Evolutionary conservation across 2,329 filamentous ascomycete species (phyloP).

Genomic region (Talaromyces sp.): DNA sequence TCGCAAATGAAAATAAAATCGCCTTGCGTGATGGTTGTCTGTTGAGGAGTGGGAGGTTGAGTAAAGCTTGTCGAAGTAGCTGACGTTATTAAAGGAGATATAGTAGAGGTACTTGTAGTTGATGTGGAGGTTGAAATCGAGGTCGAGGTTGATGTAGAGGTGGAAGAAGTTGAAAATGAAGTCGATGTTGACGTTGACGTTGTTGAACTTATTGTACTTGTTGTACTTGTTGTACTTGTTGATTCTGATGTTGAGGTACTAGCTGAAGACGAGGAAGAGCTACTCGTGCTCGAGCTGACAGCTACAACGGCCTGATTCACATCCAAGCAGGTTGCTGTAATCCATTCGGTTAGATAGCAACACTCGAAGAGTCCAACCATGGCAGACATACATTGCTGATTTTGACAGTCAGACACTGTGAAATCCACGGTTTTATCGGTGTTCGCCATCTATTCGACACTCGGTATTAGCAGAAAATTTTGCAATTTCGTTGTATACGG

Average conservation of each 20-base stretch:
- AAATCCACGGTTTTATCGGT: not conserved
- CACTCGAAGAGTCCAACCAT: not conserved
- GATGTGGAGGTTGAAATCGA: not conserved
- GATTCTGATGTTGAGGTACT: conserved; percentile 2
- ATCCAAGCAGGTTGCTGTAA: conserved; percentile 3
- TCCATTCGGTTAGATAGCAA: not conserved
- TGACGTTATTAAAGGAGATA: not conserved
- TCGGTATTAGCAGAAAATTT: not conserved
- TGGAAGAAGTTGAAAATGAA: not conserved
- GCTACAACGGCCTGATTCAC: not conserved
- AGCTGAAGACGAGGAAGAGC: not conserved
- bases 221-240: not conserved
- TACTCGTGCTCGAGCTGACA: not conserved
- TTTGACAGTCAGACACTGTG: conserved; percentile 12
- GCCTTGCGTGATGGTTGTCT: conserved; percentile 14
- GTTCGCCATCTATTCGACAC: conserved; percentile 7
- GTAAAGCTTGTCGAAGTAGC: not conserved
- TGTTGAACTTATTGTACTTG: not conserved
- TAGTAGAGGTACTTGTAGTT: not conserved
- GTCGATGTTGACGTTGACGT: not conserved
- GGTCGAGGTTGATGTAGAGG: not conserved
- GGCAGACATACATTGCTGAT: conserved; percentile 12
- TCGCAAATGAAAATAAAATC: conserved; percentile 14
- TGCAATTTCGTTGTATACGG: not conserved
- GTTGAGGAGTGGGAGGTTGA: not conserved